A percentile compares a stretch with the other conserved stretches of the same genome.
Evolutionary conservation across 2,329 filamentous ascomycete genomes (phyloP).

Genomic region (Botrytis tulipae): DNA sequence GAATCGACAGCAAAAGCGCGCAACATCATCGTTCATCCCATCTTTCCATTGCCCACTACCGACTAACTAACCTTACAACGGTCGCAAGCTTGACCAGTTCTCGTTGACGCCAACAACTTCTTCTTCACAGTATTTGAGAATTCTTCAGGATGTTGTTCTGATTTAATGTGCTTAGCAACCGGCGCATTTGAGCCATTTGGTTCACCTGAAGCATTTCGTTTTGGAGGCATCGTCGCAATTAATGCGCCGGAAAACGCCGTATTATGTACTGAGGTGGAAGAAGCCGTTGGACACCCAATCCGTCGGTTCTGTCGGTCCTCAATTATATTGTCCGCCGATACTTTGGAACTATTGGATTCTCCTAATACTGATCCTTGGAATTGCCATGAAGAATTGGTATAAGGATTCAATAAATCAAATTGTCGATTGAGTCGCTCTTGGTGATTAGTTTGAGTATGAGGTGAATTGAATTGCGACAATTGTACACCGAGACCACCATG

Average conservation of each 20-base stretch:
- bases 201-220: constrained; percentile 26
- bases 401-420: not conserved
- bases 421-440: not conserved
- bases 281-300: constrained; percentile 28
- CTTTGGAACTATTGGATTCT: not conserved
- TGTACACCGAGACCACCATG: constrained; percentile 4
- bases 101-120: constrained; percentile 52
- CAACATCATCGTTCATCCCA: not conserved
- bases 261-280: constrained; percentile 28
- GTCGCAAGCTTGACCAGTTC: constrained; percentile 84
- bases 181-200: constrained; percentile 28
- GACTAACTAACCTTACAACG: constrained; percentile 68
- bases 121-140: constrained; percentile 48
- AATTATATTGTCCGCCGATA: constrained; percentile 9
- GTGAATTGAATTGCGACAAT: not conserved
- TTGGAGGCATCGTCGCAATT: constrained; percentile 32
- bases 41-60: not conserved
- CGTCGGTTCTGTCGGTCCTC: constrained; percentile 16
- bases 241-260: constrained; percentile 19
- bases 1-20: not conserved
- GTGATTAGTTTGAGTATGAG: not conserved
- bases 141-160: constrained; percentile 37
- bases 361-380: not conserved
- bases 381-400: not conserved
- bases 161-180: constrained; percentile 32